phyloP scores from a whole-genome alignment of 2,329 filamentous ascomycete species.

The Pseudogymnoascus sp. region DNA sequence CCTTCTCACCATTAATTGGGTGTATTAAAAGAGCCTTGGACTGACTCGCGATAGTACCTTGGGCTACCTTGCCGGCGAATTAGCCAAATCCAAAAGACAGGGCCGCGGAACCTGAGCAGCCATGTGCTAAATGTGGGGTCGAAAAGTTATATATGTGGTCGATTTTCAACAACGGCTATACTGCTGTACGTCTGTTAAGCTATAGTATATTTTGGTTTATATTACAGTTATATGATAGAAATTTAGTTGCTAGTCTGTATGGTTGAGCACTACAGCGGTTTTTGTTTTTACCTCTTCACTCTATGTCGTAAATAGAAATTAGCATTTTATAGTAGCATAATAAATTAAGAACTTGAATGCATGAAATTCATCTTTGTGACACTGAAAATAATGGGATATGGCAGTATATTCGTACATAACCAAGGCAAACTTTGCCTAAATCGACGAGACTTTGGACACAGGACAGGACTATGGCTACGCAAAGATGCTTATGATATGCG shows the following conservation, averaged over 20 bases:
- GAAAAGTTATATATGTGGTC: constrained; percentile 2
- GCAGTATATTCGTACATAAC: background rate
- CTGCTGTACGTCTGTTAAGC: constrained; percentile 6
- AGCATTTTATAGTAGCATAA: background rate
- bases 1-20: background rate
- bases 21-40: background rate
- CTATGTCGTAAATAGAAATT: background rate
- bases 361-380: background rate
- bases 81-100: background rate
- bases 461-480: background rate
- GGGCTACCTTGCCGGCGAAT: background rate
- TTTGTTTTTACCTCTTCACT: background rate
- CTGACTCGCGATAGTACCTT: background rate
- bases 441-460: background rate
- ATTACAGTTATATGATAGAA: background rate
- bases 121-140: background rate
- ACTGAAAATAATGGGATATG: background rate
- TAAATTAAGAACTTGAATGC: background rate
- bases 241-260: background rate
- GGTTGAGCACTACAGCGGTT: background rate
- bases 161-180: background rate
- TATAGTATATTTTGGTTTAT: background rate
- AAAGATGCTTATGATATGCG: background rate
- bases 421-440: background rate
- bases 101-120: background rate